Evolutionary conservation across 2,329 filamentous ascomycete genomes (phyloP).

Genomic region (Elsinoe australis): DNA sequence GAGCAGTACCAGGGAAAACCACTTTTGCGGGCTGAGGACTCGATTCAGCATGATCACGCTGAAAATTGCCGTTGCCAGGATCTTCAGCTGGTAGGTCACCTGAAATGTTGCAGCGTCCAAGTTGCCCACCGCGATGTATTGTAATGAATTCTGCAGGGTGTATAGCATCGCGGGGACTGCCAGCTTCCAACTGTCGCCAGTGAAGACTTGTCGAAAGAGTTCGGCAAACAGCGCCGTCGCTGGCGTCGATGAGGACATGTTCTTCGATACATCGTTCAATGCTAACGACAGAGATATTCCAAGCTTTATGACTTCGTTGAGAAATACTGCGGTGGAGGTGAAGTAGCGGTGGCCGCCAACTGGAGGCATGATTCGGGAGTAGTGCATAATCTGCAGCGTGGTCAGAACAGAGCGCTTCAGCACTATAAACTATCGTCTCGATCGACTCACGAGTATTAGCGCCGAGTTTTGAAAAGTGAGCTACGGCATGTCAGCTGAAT

Average conservation of each 20-base stretch:
- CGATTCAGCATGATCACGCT: conserved; percentile 70
- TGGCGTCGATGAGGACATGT: conserved; percentile 68
- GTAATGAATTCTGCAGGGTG: conserved; percentile 85
- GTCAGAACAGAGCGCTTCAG: not conserved
- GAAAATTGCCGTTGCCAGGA: conserved; percentile 82
- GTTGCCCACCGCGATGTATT: conserved; percentile 87
- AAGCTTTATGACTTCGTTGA: conserved; percentile 89
- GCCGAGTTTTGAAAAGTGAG: conserved; percentile 74
- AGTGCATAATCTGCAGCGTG: conserved; percentile 73
- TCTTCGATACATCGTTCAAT: conserved; percentile 76
- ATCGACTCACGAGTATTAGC: conserved; percentile 62
- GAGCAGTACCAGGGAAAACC: conserved; percentile 71
- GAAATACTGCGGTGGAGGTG: conserved; percentile 85
- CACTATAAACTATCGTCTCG: too few relatives aligned
- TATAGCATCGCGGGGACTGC: conserved; percentile 83
- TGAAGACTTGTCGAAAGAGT: conserved; percentile 73
- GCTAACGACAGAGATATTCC: conserved; percentile 78
- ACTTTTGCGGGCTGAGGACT: conserved; percentile 63
- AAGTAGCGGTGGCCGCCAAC: conserved; percentile 79
- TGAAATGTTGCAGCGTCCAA: conserved; percentile 89
- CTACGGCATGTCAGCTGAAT: conserved; percentile 37
- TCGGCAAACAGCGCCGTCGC: conserved; percentile 72
- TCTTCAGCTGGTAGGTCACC: conserved; percentile 89
- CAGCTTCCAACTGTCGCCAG: conserved; percentile 88
- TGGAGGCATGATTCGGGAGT: conserved; percentile 87